A percentile compares a stretch with the other conserved stretches of the same genome.
Conservation (phyloP, 495 filamentous ascomycete genomes). For the Parachaetomium inaequale region DNA sequence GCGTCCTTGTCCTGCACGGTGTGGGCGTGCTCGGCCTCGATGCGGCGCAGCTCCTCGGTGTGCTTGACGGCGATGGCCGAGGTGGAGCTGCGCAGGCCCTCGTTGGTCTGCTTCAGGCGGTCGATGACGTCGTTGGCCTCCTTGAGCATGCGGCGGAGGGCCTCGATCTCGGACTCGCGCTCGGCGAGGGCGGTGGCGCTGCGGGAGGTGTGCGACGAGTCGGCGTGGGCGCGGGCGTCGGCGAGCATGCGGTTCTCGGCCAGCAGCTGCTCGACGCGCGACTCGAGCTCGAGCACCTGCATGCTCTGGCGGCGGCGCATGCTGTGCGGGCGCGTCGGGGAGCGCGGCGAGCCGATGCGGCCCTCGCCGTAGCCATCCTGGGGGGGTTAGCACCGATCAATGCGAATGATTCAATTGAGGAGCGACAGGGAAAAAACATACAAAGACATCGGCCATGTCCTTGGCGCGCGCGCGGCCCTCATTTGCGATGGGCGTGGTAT, state of each 20-base stretch:
- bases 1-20: slow-evolving; percentile 76
- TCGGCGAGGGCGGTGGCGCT: slow-evolving; percentile 52
- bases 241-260: slow-evolving; percentile 75
- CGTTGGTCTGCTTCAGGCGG: slow-evolving; percentile 67
- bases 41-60: slow-evolving; percentile 55
- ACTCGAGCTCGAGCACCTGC: slow-evolving; percentile 82
- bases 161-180: slow-evolving; percentile 74
- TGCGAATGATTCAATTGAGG: slow-evolving; percentile 9
- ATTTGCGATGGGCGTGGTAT: slow-evolving; percentile 69
- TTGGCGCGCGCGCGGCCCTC: slow-evolving; percentile 78
- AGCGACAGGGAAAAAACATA: slow-evolving; percentile 52
- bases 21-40: slow-evolving; percentile 58
- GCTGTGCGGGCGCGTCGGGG: slow-evolving; percentile 92
- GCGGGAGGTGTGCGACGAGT: slow-evolving; percentile 45
- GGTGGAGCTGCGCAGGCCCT: slow-evolving; percentile 72
- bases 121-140: slow-evolving; percentile 78
- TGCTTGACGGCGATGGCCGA: slow-evolving; percentile 70
- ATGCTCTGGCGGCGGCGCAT: slow-evolving; percentile 93
- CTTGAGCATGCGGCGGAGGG: slow-evolving; percentile 69
- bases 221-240: slow-evolving; percentile 66
- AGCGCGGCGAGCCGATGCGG: slow-evolving; percentile 78
- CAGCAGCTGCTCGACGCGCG: slow-evolving; percentile 70
- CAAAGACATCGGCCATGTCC: slow-evolving; percentile 91
- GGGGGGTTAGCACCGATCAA: slow-evolving; percentile 22
- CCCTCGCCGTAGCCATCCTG: slow-evolving; percentile 95